A percentile compares a stretch with the other conserved stretches of the same genome.
phyloP scores from a whole-genome alignment of 2,329 filamentous ascomycete genomes.

The Stagonosporopsis cucurbitacearum region DNA sequence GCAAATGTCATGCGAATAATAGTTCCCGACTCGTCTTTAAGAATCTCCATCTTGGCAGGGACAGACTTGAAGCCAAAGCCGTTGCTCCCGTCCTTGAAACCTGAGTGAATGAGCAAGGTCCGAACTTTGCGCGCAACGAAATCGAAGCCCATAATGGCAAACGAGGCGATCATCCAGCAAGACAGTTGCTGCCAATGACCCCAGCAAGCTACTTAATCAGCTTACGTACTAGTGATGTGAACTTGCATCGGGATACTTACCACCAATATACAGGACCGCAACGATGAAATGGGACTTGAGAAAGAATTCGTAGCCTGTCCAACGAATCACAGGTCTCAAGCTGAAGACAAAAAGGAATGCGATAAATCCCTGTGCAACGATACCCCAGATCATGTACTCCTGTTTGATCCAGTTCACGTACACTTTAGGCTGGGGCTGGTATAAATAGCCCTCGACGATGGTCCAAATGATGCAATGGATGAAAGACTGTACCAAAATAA shows the following conservation, averaged over 20 bases:
- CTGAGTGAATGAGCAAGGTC: conserved; percentile 65
- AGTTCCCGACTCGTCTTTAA: conserved; percentile 57
- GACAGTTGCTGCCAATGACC: conserved; percentile 72
- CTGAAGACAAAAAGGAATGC: conserved; percentile 67
- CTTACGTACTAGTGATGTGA: not conserved
- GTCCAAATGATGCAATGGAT: conserved; percentile 75
- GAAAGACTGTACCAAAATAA: conserved; percentile 71
- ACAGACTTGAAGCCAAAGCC: conserved; percentile 63
- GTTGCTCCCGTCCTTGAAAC: conserved; percentile 53
- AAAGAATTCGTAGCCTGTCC: conserved; percentile 78
- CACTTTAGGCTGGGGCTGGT: conserved; percentile 71
- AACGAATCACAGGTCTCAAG: conserved; percentile 62
- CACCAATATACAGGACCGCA: conserved; percentile 72
- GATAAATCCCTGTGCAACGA: conserved; percentile 70
- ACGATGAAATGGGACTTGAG: conserved; percentile 74
- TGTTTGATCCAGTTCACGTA: conserved; percentile 65
- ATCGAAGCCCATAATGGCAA: conserved; percentile 70
- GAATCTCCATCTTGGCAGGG: conserved; percentile 59
- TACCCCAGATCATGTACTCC: conserved; percentile 73
- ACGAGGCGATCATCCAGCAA: conserved; percentile 71
- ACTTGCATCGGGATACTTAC: not conserved
- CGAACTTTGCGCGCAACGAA: conserved; percentile 64
- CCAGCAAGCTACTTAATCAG: conserved; percentile 62
- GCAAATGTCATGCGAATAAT: conserved; percentile 69
- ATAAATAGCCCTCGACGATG: conserved; percentile 68